Base-by-base conservation (phyloP, 192 early-diverging fungal species). In the Obelidium mucronatum region DNA sequence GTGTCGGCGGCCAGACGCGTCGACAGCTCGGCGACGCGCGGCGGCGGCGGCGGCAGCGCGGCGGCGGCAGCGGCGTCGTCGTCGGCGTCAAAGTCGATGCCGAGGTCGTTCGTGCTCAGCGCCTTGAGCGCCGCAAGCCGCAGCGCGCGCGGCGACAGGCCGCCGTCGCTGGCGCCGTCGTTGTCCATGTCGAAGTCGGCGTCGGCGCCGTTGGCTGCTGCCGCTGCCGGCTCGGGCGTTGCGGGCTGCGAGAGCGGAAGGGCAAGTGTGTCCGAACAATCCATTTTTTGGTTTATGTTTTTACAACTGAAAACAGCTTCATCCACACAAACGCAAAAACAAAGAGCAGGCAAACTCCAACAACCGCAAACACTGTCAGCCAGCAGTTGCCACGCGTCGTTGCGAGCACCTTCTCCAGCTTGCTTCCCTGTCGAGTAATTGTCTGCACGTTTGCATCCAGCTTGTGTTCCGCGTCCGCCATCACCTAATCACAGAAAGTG, bases 241-340 rank as follows among this genome's bases (percentile, higher is more conserved):
- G 44, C 11, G 44, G 44, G 11, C 8, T 6, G 44, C 44, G 44
- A 48, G 44, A 6, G 19, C 44, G 44, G 44, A 6, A 15, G 44
- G 44, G 44, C 8, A 19, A 48, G 44, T n/a, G n/a, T n/a, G n/a
- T n/a, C n/a, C n/a, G 44, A 15, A 0, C 8, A 19, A 48, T 48
- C 8, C 19, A 15, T 48, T 15, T 48, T 48, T 48, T 15, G 8
- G 8, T 48, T 48, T 19, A 60, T 19, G 8, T 19, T 60, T 60
- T 60, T 24, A 65, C 63, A 65, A 17, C 30, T 35, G 42, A 44
- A 34, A 69, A 69, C 67, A 69, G 67, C 36, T 36, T 44, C 67
- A 69, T 69, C n/a, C 17, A 69, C 15, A 69, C 40, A 53, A 69
- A 69, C 22, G 67, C 48, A 52, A 69, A 69, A 11, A 54, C 36